Base-by-base conservation (phyloP, 495 filamentous ascomycete genomes). In the Penicillium lividum region DNA sequence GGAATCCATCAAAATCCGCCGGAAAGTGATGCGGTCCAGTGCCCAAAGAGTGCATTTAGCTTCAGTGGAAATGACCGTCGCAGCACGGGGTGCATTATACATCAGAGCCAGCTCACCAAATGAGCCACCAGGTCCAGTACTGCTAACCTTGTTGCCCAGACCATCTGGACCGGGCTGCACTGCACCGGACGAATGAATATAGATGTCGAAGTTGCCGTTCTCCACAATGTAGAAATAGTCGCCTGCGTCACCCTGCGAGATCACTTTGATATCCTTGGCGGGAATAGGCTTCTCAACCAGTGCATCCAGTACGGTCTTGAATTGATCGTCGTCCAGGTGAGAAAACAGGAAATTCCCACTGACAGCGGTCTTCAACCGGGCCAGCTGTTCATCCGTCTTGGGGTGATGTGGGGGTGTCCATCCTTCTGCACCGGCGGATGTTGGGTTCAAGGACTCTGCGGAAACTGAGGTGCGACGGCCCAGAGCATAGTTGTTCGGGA, bases 171-270 rank as follows among this genome's bases (percentile, higher is more conserved):
- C 95, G 0, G 92, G 82, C 65, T 94, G 88, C 56, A 96, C 80
- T 7, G 86, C 76, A 53, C 93, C 93, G n/a, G 81, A 79, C 3
- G 78, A 69, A 72, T 97, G 91, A 79, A 98, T 91, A 65, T 94
- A 90, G 54, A 98, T 87, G 65, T 96, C 92, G 65, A 98, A 98
- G 16, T 80, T 79, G 30, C 94, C 94, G 46, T 87, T 86, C 71
- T 98, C 94, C 56, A 98, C 92, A 46, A 98, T 87, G 70, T 98
- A 98, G 74, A 98, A 98, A 79, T 90, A 98, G 69, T 98, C 94
- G 18, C 94, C 94, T 0, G 91, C 89, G 66, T 98, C 94, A 27
- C 94, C 94, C 79, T 98, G 94, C 25, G 86, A 89, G 65, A 98
- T 97, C 54, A 98, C 91, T 76, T 96, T 96, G 74, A 97, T 97